A percentile compares a stretch with the other conserved stretches of the same genome.
Evolutionary conservation across 2,329 filamentous ascomycete species (phyloP).

Genomic region (Penicillium sp.): DNA sequence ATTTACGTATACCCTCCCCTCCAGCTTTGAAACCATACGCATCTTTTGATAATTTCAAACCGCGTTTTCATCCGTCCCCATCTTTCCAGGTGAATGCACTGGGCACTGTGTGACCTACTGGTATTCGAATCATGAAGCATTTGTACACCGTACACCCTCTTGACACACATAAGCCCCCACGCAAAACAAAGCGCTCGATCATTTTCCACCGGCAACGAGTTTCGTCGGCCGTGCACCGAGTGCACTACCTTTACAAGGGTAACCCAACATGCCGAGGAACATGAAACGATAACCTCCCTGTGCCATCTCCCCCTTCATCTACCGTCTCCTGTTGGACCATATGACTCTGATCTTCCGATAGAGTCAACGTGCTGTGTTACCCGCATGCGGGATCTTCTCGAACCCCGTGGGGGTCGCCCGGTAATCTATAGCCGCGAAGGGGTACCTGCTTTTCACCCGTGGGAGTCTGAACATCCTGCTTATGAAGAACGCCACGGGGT

Average conservation of each 20-base stretch:
- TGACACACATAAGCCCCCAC: neutral
- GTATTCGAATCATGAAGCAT: neutral
- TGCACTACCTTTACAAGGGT: conserved; percentile 13
- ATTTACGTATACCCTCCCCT: neutral
- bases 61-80: neutral
- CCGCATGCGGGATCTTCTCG: conserved; percentile 3
- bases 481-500: conserved; percentile 9
- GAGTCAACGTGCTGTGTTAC: conserved; percentile 7
- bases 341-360: neutral
- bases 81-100: neutral
- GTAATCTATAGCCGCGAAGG: neutral
- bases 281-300: neutral
- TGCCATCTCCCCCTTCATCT: neutral
- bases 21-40: neutral
- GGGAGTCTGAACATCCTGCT: neutral
- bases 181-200: neutral
- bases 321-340: neutral
- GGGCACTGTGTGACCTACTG: neutral
- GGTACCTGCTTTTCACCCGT: conserved; percentile 13
- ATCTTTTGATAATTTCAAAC: neutral
- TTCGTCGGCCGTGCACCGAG: conserved; percentile 6
- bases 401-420: conserved; percentile 4
- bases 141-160: neutral
- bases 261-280: conserved; percentile 17
- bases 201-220: neutral